phyloP scores from a whole-genome alignment of 306 rosid species.

The Trifolium dubium region DNA sequence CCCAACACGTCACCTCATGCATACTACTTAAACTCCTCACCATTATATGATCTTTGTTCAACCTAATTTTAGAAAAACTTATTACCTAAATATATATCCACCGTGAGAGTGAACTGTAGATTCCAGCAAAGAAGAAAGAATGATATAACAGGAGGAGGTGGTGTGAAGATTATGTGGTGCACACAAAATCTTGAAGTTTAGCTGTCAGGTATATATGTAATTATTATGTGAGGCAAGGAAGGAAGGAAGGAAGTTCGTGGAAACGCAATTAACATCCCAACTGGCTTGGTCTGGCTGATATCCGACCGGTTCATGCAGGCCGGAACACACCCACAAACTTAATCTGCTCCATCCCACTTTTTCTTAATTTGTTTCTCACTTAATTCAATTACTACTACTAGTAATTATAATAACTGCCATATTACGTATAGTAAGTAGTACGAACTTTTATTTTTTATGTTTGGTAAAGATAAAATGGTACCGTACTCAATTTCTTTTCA shows the following conservation, averaged over 20 bases:
- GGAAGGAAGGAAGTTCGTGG: conserved; percentile 9
- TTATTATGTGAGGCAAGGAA: conserved; percentile 2
- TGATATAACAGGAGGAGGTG: background rate
- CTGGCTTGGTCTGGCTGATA: conserved; percentile 74
- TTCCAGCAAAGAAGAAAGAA: background rate
- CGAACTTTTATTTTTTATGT: too few relatives aligned
- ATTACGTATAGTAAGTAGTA: too few relatives aligned
- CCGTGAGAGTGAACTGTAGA: background rate
- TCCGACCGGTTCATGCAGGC: conserved; percentile 82
- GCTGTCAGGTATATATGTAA: conserved; percentile 61
- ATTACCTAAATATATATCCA: too few relatives aligned
- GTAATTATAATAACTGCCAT: too few relatives aligned
- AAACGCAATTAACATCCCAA: conserved; percentile 64
- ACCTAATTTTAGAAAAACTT: too few relatives aligned
- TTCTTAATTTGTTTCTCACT: background rate
- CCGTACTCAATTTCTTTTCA: too few relatives aligned
- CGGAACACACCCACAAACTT: conserved; percentile 54
- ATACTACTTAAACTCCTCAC: too few relatives aligned
- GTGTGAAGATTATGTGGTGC: conserved; percentile 41
- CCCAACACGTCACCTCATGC: too few relatives aligned
- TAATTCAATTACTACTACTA: background rate
- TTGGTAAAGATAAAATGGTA: too few relatives aligned
- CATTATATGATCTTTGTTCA: too few relatives aligned
- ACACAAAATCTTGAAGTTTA: conserved; percentile 48
- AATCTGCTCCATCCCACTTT: conserved; percentile 34